Evolutionary conservation across 371 early-diverging fungal genomes (phyloP), one percentile per base, ranked within the genome.

Genomic region (Syncephalastrum monosporum): DNA sequence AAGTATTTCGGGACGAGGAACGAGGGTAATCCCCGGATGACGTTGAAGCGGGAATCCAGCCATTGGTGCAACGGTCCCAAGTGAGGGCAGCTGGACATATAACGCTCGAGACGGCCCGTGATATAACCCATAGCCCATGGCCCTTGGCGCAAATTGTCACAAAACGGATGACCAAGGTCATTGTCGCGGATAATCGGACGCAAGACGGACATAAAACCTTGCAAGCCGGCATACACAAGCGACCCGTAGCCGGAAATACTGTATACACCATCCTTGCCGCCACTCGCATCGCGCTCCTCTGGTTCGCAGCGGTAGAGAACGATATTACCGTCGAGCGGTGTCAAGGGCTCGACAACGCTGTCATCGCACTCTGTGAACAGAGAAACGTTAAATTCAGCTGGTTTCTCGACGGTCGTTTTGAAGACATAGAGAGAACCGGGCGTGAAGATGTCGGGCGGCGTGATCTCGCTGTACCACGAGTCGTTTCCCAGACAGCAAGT

Each of bases 1-100:
- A 97, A 98, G 72, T 95, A 97, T 60, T 95, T 93, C 16, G 99
- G 99, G 1, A 87, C 69, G 60, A 97, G 80, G 54, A 94, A 92
- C 56, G 87, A 83, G 0, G 96, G 91, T 7, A 95, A 64, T 24
- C 64, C 57, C 55, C 83, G 86, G 47, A 95, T 83, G 6, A 87
- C 67, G 0, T 46, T 65, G 60, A 92, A 82, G 27, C 94, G 86
- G 42, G 82, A 76, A 6, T 68, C 52, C 27, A 94, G 82, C 97
- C 97, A 98, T 1, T 85, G 68, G 16, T 68, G 67, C 42, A 95
- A 47, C 0, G 50, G 15, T 21, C 48, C 17, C 2, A 75, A 56
- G 15, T 60, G 52, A 27, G 69, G 69, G 41, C 57, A 57, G 3
- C 63, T 19, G 0, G 44, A 47, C 33, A 60, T 55, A 44, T 86